Conservation (phyloP, 805 yeast species). For the Candida nonsorbophila region DNA sequence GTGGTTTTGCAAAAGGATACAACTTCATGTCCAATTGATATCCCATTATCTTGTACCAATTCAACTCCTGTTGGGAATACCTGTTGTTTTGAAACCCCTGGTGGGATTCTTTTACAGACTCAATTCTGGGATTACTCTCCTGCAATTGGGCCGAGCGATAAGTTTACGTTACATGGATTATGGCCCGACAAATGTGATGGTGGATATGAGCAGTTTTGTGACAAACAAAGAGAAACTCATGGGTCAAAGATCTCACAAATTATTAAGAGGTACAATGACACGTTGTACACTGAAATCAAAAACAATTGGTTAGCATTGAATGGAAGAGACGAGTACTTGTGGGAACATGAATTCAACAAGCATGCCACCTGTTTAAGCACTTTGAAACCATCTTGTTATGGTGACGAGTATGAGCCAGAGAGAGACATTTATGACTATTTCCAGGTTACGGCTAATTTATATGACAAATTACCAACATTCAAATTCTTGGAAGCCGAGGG, state of each 20-base stretch:
- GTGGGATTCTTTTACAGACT: slow-evolving; percentile 35
- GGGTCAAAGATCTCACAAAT: slow-evolving; percentile 18
- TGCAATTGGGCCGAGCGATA: slow-evolving; percentile 26
- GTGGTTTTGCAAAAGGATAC: neutral
- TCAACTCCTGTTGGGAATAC: slow-evolving; percentile 43
- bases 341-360: slow-evolving; percentile 92
- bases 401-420: slow-evolving; percentile 8
- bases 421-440: slow-evolving; percentile 24
- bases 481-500: slow-evolving; percentile 30
- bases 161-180: slow-evolving; percentile 40
- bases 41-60: slow-evolving; percentile 52
- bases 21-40: slow-evolving; percentile 52
- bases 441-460: slow-evolving; percentile 25
- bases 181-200: slow-evolving; percentile 43
- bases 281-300: slow-evolving; percentile 22
- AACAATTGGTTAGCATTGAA: slow-evolving; percentile 33
- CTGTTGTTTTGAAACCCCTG: slow-evolving; percentile 38
- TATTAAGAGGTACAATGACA: slow-evolving; percentile 10
- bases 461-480: slow-evolving; percentile 28
- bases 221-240: slow-evolving; percentile 21
- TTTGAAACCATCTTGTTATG: slow-evolving; percentile 58
- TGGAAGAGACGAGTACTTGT: slow-evolving; percentile 62
- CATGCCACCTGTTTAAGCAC: slow-evolving; percentile 93
- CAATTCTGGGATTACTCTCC: slow-evolving; percentile 32
- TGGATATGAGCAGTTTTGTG: slow-evolving; percentile 31